Evolutionary conservation across 768 basidiomycete species (phyloP), one percentile per base, ranked within the genome.

Genomic region (Neoboletus magnificus): DNA sequence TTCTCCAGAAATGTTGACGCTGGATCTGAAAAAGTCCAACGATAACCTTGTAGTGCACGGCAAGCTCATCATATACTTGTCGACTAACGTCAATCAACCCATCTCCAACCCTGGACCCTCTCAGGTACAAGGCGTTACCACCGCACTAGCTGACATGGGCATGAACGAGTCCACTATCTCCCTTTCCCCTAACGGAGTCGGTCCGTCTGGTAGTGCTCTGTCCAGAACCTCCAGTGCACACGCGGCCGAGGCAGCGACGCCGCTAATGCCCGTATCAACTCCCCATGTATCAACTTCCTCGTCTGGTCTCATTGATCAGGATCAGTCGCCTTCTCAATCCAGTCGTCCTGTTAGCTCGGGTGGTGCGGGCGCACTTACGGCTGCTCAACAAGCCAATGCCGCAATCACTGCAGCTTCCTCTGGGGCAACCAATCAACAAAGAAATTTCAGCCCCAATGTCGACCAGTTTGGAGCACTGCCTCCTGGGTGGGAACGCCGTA

Each of bases 1-100:
- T 29, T 57, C 18, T 11, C 20, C 50, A 94, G 97, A 98, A 79
- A 97, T 97, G 87, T 82, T 98, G 48, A 98, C 96, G 1, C 72
- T 95, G 62, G 97, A 98, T 68, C 77, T 99, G 65, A 97, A 98
- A 78, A 96, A 96, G 74, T 98, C 95, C n/a, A 97, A 96, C 64
- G 97, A 99, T 73, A 95, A 97, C 69, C 84, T 97, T 27, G 91
- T 94, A 46, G 97, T 99, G 4, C 94, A 98, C 66, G 97, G 97
- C 45, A 98, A 98, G 75, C 83, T 99, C 62, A 95, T 98, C 71
- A 84, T 98, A 62, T 94, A 96, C 73, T 82, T 99, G 36, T 95
- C 93, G 18, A 98, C 97, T 47, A 95, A 98, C 67, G 79, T 91
- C 68, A 82, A 75, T 55, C 84, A 87, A 62, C 91, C 93, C 35